Base-by-base conservation (phyloP, 176 grass and related monocot genomes). In the Luzula sylvatica region DNA sequence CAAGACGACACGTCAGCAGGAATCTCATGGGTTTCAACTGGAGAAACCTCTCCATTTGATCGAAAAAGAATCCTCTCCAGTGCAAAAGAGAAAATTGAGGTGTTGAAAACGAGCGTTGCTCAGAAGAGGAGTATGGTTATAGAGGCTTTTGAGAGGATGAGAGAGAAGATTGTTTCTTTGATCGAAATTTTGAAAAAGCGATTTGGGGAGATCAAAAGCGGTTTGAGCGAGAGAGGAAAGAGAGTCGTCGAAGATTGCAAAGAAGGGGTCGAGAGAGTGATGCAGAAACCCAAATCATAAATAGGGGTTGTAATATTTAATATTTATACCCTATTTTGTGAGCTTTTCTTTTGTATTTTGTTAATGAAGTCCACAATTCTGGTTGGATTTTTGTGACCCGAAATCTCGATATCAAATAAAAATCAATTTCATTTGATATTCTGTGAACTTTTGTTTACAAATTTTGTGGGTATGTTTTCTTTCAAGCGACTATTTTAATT, bases 181-280 rank as follows among this genome's bases (percentile, higher is more conserved):
- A 53, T 89, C 69, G 71, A 63, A 20, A 59, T 29, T 28, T 68
- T 89, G 39, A 96, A 88, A 75, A 67, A 71, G 38, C 46, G 42
- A 1, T 68, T 38, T 45, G 11, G 26, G 0, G 69, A 81, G 35
- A 21, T 80, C 22, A 61, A 67, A 21, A 29, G 16, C 14, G 57
- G 19, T 19, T 28, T 65, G 11, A 70, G 55, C 21, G 76, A 68
- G 1, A 88, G 62, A 29, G 77, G 70, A 16, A 85, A 60, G 46
- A 75, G 64, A 75, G 53, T 89, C 8, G 58, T 62, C 9, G 90
- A 79, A 38, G 81, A 96, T 50, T 96, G 90, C 51, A 89, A 79
- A 70, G 71, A 68, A 15, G 68, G 90, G 8, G 23, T 96, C 54
- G 81, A 72, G 27, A 96, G 79, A 70, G 65, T 96, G 58, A 53